Base-by-base conservation (phyloP, 768 basidiomycete species). In the Podaxis sp. region DNA sequence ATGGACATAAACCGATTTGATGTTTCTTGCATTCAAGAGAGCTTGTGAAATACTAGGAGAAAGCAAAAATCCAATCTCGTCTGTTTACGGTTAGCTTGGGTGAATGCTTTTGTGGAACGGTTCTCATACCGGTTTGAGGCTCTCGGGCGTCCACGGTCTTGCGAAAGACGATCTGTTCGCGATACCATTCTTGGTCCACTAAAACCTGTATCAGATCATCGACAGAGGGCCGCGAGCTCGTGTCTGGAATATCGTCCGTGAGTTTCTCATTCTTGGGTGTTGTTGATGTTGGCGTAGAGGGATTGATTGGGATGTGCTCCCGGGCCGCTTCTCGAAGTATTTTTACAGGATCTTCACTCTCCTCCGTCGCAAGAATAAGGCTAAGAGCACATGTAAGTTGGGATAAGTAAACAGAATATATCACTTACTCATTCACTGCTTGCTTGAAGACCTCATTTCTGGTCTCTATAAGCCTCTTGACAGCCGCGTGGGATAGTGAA, bases 271-370 rank as follows among this genome's bases (percentile, higher is more conserved):
- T 49, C 19, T 49, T 40, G 13, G 25, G 13, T 9, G 57, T 17
- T 11, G 65, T 57, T 29, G 80, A 66, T 8, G 56, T 62, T 52
- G 66, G 50, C 52, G 61, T 12, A 57, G 69, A 73, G 5, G 88
- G 87, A 66, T 90, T 80, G 27, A 90, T 76, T 2, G 94, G 94
- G 9, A 95, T 79, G 65, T 90, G 87, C 27, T 86, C 85, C 25
- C 77, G 79, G 2, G 87, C 89, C 24, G 91, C 91, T 5, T 82
- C 80, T 70, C 87, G 81, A 6, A 96, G 71, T 9, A 94, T 71
- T 13, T 69, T 66, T 0, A 86, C 82, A 0, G 93, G 82, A 67
- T 93, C 89, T 24, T 88, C 88, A 0, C 67, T 71, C 9, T 72
- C 68, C 2, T 79, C 71, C 12, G 82, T 80, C 7, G 89, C 86